These are phyloP conservation scores for Bullera alba DNA, from an alignment of 768 basidiomycete genomes.

Conservation along the genomic window DNA sequence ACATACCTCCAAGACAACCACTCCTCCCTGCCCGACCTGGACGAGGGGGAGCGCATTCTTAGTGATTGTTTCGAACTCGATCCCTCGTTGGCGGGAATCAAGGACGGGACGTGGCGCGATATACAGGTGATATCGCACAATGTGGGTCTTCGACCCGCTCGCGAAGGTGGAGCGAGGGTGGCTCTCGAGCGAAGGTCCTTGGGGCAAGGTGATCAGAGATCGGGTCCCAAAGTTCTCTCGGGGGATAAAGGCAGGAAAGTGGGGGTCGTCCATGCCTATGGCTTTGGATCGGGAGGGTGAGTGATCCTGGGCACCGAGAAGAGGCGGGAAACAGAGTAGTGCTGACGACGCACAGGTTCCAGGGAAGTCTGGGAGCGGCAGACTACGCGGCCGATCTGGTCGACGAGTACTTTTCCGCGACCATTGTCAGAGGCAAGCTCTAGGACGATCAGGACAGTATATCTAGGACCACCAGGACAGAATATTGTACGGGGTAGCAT, in stretches of 20 bases:
- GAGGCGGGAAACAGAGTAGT: not conserved
- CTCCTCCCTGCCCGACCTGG: conserved; percentile 53
- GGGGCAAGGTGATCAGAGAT: conserved; percentile 10
- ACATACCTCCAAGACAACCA: conserved; percentile 51
- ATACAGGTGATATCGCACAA: conserved; percentile 54
- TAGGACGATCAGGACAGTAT: no score
- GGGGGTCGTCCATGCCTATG: conserved; percentile 56
- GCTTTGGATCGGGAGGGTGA: conserved; percentile 48
- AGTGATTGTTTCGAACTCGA: conserved; percentile 46
- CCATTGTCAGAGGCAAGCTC: no score
- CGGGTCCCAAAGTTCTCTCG: no score
- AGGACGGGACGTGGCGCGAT: conserved; percentile 44
- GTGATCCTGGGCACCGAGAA: not conserved
- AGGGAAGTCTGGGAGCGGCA: not conserved
- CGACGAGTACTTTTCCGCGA: not conserved
- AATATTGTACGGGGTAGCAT: no score
- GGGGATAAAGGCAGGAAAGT: conserved; percentile 10
- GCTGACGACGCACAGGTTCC: no score
- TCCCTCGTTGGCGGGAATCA: conserved; percentile 46
- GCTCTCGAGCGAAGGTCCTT: conserved; percentile 50
- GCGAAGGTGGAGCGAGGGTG: conserved; percentile 56
- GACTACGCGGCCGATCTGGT: not conserved
- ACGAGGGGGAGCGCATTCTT: conserved; percentile 51
- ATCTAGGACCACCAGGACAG: no score
- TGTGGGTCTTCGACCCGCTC: conserved; percentile 57